Conservation (phyloP, 129 eudicot species). For the Dittrichia graveolens region DNA sequence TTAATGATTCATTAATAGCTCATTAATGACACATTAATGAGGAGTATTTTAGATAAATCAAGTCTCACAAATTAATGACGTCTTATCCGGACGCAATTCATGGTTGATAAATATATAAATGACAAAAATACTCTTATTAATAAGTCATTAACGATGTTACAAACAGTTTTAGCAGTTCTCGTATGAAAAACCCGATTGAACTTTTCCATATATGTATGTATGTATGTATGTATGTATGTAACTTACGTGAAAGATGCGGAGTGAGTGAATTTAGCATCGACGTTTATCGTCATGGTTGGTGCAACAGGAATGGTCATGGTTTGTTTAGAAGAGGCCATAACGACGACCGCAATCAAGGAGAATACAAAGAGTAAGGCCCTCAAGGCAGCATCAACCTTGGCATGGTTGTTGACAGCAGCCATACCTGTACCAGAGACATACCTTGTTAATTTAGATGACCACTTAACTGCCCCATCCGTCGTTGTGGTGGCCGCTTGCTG, state of each 20-base stretch:
- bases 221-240: no score
- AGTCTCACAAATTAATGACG: no score
- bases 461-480: neutral
- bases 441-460: slow-evolving; percentile 20
- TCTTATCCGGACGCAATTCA: no score
- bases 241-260: slow-evolving; percentile 26
- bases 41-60: no score
- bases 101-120: no score
- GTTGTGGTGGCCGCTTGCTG: neutral
- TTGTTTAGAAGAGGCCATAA: slow-evolving; percentile 25
- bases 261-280: slow-evolving; percentile 23
- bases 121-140: no score
- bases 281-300: neutral
- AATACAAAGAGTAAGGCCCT: slow-evolving; percentile 4
- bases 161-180: no score
- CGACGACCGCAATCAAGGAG: slow-evolving; percentile 13
- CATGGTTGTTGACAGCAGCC: slow-evolving; percentile 20
- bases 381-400: slow-evolving; percentile 17
- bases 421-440: slow-evolving; percentile 10
- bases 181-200: no score
- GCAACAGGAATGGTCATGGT: neutral
- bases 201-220: no score
- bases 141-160: no score
- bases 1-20: no score
- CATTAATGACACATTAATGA: no score